phyloP scores from a whole-genome alignment of 2,329 filamentous ascomycete species.

The Penicillium aurantiogriseum region DNA sequence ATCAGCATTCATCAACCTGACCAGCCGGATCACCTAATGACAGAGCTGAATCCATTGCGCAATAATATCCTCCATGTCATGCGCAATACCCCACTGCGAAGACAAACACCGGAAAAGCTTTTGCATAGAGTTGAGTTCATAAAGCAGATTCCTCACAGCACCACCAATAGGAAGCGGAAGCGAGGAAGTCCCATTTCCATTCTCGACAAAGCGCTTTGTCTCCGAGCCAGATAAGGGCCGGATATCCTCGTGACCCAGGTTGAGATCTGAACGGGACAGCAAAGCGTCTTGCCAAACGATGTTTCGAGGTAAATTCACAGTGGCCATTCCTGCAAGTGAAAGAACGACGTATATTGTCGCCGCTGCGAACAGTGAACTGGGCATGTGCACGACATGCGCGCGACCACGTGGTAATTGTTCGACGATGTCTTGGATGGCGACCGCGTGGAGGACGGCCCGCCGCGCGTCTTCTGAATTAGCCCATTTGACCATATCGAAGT shows the following conservation, averaged over 20 bases:
- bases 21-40: slow-evolving; percentile 27
- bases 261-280: slow-evolving; percentile 31
- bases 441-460: slow-evolving; percentile 44
- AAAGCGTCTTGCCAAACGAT: slow-evolving; percentile 46
- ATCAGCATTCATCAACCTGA: too few species aligned
- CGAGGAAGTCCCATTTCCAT: slow-evolving; percentile 21
- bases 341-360: slow-evolving; percentile 46
- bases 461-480: slow-evolving; percentile 41
- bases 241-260: slow-evolving; percentile 27
- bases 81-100: slow-evolving; percentile 48
- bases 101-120: slow-evolving; percentile 47
- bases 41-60: slow-evolving; percentile 47
- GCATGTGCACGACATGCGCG: slow-evolving; percentile 48
- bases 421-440: slow-evolving; percentile 49
- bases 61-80: slow-evolving; percentile 47
- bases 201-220: slow-evolving; percentile 40
- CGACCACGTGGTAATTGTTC: slow-evolving; percentile 47
- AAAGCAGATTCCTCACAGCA: slow-evolving; percentile 43
- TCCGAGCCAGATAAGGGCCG: slow-evolving; percentile 32
- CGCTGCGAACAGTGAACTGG: slow-evolving; percentile 45
- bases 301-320: slow-evolving; percentile 39
- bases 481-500: slow-evolving; percentile 43
- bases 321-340: slow-evolving; percentile 39
- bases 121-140: slow-evolving; percentile 50
- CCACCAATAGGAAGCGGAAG: slow-evolving; percentile 23